Evolutionary conservation across 257 asterid genomes (phyloP), one percentile per base, ranked within the genome.

Genomic region (Cruciata laevipes): DNA sequence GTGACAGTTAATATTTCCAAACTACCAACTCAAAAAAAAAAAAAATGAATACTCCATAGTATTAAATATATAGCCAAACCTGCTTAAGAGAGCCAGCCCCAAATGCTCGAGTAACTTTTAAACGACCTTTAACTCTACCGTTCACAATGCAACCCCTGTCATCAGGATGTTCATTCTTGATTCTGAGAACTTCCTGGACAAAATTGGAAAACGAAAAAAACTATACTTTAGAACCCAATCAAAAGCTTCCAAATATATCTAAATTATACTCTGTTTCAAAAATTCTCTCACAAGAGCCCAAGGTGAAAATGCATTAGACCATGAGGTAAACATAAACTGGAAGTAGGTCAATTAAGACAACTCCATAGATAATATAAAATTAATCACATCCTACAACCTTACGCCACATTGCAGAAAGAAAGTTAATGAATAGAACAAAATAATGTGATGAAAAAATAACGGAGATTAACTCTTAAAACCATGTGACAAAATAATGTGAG

Each of bases 81-180:
- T 89, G 88, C 76, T 92, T 92, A 66, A 92, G 95, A 81, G 83
- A 92, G 71, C 98, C 98, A 79, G 98, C 98, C 76, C 98, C 98
- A 78, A 92, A 92, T 63, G 98, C 98, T 70, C 98, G 97, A 65
- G 98, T 92, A 64, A 92, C 98, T 82, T 89, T 92, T 70, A 92
- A 87, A 70, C 97, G 98, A 12, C 98, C 98, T 81, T 92, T 92
- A 25, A 89, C 98, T 80, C 97, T 83, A 75, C 79, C 96, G 71
- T 92, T 89, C 70, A 86, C 97, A 74, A 92, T 92, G 76, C 98
- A 92, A 80, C 84, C 83, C 51, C 81, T 72, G 83, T 92, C 98
- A 86, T 92, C 97, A 40, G 97, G 98, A 79, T 92, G 98, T 83
- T 92, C 98, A 59, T 83, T 87, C 89, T 85, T 86, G 82, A 92